Evolutionary conservation across 257 asterid species (phyloP).

Genomic region (Eucommia ulmoides): DNA sequence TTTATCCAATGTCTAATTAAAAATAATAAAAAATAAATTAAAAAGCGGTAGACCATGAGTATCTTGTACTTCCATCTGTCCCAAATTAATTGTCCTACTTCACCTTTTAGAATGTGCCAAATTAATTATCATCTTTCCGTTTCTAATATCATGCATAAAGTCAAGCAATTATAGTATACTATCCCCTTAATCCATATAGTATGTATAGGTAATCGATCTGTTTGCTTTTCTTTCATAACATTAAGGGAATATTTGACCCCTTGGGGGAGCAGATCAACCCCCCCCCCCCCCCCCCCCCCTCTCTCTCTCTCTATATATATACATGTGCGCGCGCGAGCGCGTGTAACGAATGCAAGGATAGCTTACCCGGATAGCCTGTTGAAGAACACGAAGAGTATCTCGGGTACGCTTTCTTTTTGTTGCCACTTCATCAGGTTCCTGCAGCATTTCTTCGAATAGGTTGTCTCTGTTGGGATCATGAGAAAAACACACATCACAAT

Average conservation of each 20-base stretch:
- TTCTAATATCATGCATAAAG: too few relatives aligned
- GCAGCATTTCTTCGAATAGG: slow-evolving; percentile 86
- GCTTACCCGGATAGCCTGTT: slow-evolving; percentile 89
- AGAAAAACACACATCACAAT: slow-evolving; percentile 11
- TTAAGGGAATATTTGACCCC: too few relatives aligned
- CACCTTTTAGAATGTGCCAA: background rate
- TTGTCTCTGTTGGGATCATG: slow-evolving; percentile 52
- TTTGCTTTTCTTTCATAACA: too few relatives aligned
- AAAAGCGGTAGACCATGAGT: too few relatives aligned
- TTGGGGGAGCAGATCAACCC: too few relatives aligned
- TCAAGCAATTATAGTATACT: background rate
- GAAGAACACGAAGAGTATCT: slow-evolving; percentile 76
- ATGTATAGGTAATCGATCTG: too few relatives aligned
- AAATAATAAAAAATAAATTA: background rate
- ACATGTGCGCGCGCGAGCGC: too few relatives aligned
- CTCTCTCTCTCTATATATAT: too few relatives aligned
- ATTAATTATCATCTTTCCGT: background rate
- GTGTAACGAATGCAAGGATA: slow-evolving; percentile 1
- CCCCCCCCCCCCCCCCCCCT: too few relatives aligned
- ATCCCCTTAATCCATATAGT: background rate
- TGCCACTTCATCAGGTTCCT: slow-evolving; percentile 93
- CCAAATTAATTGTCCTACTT: background rate
- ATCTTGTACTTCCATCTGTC: too few relatives aligned
- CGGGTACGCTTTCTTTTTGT: slow-evolving; percentile 83
- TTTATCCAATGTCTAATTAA: slow-evolving; percentile 66